Evolutionary conservation across 1,139 yeast genomes (phyloP).

Genomic region (Sugiyamaella castrensis): DNA sequence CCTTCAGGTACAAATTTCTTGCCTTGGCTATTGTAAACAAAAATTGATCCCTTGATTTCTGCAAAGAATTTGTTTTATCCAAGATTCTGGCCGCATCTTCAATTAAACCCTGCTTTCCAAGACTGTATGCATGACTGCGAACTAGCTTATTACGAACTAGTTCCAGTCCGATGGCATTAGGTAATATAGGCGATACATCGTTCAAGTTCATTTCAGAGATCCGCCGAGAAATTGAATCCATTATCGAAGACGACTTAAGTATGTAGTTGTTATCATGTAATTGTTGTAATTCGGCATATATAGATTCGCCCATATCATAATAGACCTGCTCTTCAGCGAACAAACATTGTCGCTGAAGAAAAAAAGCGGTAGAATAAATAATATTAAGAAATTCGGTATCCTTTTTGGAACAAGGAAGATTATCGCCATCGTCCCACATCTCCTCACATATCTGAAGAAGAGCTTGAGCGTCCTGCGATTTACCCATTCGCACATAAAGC

Average conservation of each 20-base stretch:
- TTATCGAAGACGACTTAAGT: background rate
- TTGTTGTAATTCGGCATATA: conserved; percentile 5
- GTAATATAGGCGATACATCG: background rate
- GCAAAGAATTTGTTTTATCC: conserved; percentile 12
- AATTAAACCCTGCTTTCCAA: conserved; percentile 26
- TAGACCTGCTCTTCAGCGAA: conserved; percentile 27
- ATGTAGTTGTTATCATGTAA: background rate
- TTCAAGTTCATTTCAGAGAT: conserved; percentile 8
- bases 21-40: conserved; percentile 26
- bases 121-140: conserved; percentile 25
- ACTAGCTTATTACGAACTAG: conserved; percentile 25
- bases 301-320: conserved; percentile 27
- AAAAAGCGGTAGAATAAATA: conserved; percentile 28
- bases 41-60: conserved; percentile 22
- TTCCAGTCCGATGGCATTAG: conserved; percentile 19
- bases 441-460: conserved; percentile 26
- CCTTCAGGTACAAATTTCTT: conserved; percentile 25
- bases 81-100: conserved; percentile 25
- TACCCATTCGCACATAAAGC: conserved; percentile 24
- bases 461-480: conserved; percentile 25
- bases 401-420: conserved; percentile 18
- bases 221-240: conserved; percentile 1
- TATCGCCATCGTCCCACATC: conserved; percentile 18
- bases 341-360: conserved; percentile 25
- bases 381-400: conserved; percentile 26